Base-by-base conservation (phyloP, 106 monocot species). In the Apostasia shenzhenica region DNA sequence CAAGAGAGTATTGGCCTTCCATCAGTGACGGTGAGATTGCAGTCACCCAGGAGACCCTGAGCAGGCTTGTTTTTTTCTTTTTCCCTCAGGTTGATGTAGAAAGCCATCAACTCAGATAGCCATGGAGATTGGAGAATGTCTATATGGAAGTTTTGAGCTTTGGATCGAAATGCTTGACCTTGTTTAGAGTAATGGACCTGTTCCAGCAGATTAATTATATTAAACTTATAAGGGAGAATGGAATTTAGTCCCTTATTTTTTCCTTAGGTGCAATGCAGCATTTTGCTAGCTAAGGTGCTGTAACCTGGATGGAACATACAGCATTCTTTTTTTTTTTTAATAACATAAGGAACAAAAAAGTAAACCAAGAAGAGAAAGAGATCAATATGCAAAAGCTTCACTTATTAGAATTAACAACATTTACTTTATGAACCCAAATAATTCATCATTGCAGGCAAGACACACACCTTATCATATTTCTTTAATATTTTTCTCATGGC, bases 111-210 rank as follows among this genome's bases (percentile, higher is more conserved):
- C 71, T 95, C 88, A n/a, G 76, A 84, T 0, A 95, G 80, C 94
- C 94, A 95, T 55, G 94, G 94, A 41, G 91, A 95, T 47, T 88
- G 88, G 45, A 95, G 91, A 57, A 91, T 84, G 75, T 95, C 91
- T 63, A 95, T 91, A 41, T 82, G 88, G 83, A 91, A 66, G 14
- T 70, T 72, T 73, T 86, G 88, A 2, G 86, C 88, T 54, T 79
- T 69, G 10, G 81, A 76, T 74, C 73, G 81, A 64, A 95, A 95
- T 12, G 72, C 85, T 57, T 86, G 91, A 4, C 91, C 94, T 82
- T 95, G 83, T 72, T 85, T 95, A 3, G 88, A 95, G 72, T 78
- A 75, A 75, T 95, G 94, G 53, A 95, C 66, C 94, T 94, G 69
- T 6, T 43, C 50, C 7, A 6, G 49, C 2, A 55, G 14, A 12